Base-by-base conservation (phyloP, 352 stramenopile genomes). In the Pythium pyrilobum region DNA sequence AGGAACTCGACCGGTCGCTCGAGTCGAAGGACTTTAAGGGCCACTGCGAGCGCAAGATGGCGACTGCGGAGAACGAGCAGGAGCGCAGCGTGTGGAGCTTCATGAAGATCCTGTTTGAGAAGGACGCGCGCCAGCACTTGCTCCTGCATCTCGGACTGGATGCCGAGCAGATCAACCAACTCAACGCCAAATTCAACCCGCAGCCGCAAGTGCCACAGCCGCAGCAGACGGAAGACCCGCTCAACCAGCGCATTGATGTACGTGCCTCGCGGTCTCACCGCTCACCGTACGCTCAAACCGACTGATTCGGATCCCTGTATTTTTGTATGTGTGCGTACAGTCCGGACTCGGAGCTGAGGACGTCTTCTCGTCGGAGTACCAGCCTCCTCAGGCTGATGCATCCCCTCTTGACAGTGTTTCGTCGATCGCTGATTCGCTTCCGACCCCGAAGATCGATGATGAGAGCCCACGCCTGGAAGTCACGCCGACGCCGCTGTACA, bases 121-220 rank as follows among this genome's bases (percentile, higher is more conserved):
- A 92, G 41, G 96, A 98, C 71, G 92, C 96, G 5, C 79, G 94
- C 23, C 89, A 98, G 72, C 77, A 98, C 54, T 66, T 99, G 46
- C 77, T 99, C 43, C 77, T 92, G 45, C 94, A 98, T 64, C 66
- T 99, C 27, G 96, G 95, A n/a, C 90, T 98, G 52, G 85, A 98
- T 59, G 85, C 92, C 0, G 84, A 96, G 54, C 84, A 83, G 31
- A 98, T 98, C 72, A 91, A 88, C 45, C 70, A 79, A 41, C 58
- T 89, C 27, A 92, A 92, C 44, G 70, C 66, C 24, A 90, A 91
- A 61, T 94, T 92, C 47, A 83, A 81, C 33, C 80, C 79, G 3
- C 62, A 66, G 23, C 48, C 57, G 15, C 31, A 52, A 36, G 21
- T 40, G 16, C 38, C 54, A 23, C n/a, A 52, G 10, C 42, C 46